phyloP scores from a whole-genome alignment of 1,284 basidiomycete genomes.

The Malassezia sp. region DNA sequence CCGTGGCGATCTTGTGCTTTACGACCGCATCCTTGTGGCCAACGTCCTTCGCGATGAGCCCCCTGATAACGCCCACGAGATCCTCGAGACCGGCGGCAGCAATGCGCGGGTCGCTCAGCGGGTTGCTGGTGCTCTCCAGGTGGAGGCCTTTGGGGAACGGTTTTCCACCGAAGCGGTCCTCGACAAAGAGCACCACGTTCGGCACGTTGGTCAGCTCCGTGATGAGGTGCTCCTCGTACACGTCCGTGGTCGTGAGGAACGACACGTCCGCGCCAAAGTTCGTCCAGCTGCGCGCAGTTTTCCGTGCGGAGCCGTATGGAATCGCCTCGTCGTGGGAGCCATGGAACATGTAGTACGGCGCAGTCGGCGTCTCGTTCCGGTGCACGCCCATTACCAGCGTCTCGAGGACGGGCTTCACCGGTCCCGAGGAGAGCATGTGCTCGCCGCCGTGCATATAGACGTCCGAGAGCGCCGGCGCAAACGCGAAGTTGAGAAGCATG shows the following conservation, averaged over 20 bases:
- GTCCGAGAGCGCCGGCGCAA: not conserved
- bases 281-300: not conserved
- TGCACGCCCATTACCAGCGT: not conserved
- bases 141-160: not conserved
- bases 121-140: not conserved
- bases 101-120: not conserved
- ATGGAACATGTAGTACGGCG: conserved; percentile 29
- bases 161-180: conserved; percentile 19
- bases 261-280: conserved; percentile 2
- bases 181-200: conserved; percentile 19
- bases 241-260: not conserved
- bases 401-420: not conserved
- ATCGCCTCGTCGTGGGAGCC: conserved; percentile 30
- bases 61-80: not conserved
- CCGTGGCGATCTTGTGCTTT: not conserved
- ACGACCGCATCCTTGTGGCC: not conserved
- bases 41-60: not conserved
- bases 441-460: not conserved
- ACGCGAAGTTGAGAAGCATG: conserved; percentile 4
- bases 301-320: conserved; percentile 16
- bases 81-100: not conserved
- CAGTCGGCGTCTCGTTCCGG: conserved; percentile 15
- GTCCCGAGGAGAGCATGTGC: not conserved
- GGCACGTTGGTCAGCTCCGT: conserved; percentile 20
- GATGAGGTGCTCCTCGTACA: conserved; percentile 23